These are phyloP conservation scores for Panicum virgatum DNA, from an alignment of 202 grass and related monocot species.

Conservation along the genomic window DNA sequence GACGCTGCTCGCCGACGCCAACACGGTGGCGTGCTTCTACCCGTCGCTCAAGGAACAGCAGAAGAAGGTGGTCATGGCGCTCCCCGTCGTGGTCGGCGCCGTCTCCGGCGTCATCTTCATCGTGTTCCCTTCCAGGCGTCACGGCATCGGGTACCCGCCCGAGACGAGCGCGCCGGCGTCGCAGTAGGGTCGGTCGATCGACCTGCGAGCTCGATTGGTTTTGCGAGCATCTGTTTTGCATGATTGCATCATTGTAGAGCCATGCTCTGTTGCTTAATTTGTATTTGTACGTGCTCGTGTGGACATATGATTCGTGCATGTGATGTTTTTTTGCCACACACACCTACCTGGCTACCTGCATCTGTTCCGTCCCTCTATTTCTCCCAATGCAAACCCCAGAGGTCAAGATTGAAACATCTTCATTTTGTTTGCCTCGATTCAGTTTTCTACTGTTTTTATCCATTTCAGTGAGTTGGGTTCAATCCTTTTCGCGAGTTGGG, in stretches of 20 bases:
- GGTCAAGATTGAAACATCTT: no score
- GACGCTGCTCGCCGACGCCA: conserved; percentile 56
- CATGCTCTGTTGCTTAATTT: no score
- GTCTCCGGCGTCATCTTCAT: conserved; percentile 45
- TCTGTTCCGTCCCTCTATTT: no score
- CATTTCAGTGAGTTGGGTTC: no score
- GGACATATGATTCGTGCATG: not conserved
- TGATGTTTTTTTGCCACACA: not conserved
- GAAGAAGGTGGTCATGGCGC: conserved; percentile 47
- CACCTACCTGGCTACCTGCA: no score
- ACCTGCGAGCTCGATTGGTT: not conserved
- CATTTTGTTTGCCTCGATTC: not conserved
- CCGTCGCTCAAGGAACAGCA: conserved; percentile 47
- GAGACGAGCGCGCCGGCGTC: conserved; percentile 7
- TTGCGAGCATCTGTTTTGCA: not conserved
- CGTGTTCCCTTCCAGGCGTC: conserved; percentile 54
- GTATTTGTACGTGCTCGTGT: not conserved
- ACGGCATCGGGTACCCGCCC: conserved; percentile 60
- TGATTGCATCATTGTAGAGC: not conserved
- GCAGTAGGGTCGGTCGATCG: not conserved
- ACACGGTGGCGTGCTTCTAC: conserved; percentile 77
- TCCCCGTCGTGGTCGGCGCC: conserved; percentile 55
- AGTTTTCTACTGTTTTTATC: no score
- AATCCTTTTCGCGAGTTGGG: no score
- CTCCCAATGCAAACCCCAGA: no score